A percentile compares a stretch with the other conserved stretches of the same genome.
phyloP scores from a whole-genome alignment of 169 alveolate genomes.

The Plasmodium cynomolgi region DNA sequence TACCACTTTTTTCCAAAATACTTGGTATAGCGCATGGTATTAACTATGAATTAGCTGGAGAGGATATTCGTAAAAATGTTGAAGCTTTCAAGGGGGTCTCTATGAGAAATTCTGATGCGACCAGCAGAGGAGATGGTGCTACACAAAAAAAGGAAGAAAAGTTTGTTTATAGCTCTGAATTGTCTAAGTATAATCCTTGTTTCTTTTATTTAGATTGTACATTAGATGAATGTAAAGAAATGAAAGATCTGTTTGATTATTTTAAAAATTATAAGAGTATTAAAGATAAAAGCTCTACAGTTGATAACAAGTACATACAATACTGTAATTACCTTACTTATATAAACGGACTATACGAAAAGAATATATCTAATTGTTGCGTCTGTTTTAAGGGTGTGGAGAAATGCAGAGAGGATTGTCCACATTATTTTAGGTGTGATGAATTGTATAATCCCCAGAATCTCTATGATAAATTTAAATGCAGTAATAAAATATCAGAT shows the following conservation, averaged over 20 bases:
- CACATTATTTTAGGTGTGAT: not conserved
- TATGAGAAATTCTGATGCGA: not conserved
- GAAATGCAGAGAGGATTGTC: not conserved
- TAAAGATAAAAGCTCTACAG: not conserved
- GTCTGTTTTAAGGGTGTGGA: not conserved
- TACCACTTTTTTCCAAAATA: not conserved
- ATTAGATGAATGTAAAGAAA: not conserved
- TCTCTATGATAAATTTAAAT: not conserved
- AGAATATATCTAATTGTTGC: not conserved
- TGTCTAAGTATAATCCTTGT: not conserved
- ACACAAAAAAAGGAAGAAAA: not conserved
- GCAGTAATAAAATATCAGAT: not conserved
- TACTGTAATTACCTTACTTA: not conserved
- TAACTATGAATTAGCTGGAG: not conserved
- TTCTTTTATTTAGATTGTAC: not conserved
- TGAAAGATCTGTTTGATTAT: not conserved
- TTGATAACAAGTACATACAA: not conserved
- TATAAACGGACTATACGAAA: not conserved
- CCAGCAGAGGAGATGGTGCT: not conserved
- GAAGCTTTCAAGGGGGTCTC: not conserved
- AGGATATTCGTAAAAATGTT: not conserved
- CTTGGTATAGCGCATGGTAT: not conserved
- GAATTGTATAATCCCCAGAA: not conserved
- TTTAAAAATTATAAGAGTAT: not conserved
- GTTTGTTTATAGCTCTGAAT: not conserved